Base-by-base conservation (phyloP, 163 green algal species). In the Coccomyxa subellipsoidea region DNA sequence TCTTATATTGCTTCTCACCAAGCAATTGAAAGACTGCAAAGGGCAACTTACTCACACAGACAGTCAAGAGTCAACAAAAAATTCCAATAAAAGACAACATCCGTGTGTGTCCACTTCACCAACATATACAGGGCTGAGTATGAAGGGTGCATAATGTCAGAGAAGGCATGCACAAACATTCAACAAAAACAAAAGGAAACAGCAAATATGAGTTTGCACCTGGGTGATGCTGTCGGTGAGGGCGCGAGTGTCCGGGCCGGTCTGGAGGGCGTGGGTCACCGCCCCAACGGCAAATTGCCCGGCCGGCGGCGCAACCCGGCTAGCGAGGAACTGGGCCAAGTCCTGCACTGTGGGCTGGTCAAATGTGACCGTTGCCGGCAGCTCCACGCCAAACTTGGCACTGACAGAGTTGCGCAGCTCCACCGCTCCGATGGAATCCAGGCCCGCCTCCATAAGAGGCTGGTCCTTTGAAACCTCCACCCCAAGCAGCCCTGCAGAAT, bases 311-410 rank as follows among this genome's bases (percentile, higher is more conserved):
- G 47, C 47, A 59, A 59, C 23, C 15, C 47, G 47, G 47, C 4
- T 18, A 18, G 27, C 81, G 31, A 82, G 36, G 59, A 54, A 82
- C 1, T 66, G 54, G 12, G 54, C 78, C 37, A 82, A 21, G 59
- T 32, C 54, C 8, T 29, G 78, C 32, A 89, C 69, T 0, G 93
- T 93, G 36, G 94, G 94, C 87, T 96, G 95, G 86, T 98, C 94
- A 89, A 97, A 98, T 6, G 95, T 89, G 37, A 97, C 80, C 0
- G 94, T 96, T n/a, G 78, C 66, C 9, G 94, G 91, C 78, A 97
- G 89, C 66, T 75, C 66, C 53, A 96, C 27, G 38, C 81, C 83
- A 21, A 96, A 85, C 21, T 83, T 81, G 3, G 83, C 76, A 32
- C 86, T 81, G 47, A 97, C 83, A 6, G 80, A 87, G 85, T 96